Base-by-base conservation (phyloP, 805 yeast species). In the Barnettozyma salicaria region DNA sequence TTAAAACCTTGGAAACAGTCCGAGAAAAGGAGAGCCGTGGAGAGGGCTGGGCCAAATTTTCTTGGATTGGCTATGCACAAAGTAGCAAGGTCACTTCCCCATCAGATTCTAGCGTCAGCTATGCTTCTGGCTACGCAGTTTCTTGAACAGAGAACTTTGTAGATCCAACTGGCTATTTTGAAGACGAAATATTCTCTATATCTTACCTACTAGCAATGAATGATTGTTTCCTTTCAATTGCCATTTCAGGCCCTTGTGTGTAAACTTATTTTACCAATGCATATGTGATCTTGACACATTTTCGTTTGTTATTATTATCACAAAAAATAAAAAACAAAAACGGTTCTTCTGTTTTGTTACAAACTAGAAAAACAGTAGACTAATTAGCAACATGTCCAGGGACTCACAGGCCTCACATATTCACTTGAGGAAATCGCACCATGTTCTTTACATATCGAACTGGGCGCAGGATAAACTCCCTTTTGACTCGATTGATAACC, bases 101-200 rank as follows among this genome's bases (percentile, higher is more conserved):
- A 1, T 39, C 49, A 20, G 96, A 88, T 29, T 78, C 83, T 44
- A 83, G 95, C 57, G 97, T 90, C n/a, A 83, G 95, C 41, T 90
- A 90, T 59, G 95, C 90, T 1, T 74, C 90, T 31, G 96, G 90
- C 0, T 81, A 74, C 52, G 57, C 56, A 4, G 21, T 40, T 10
- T 34, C 46, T 6, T 42, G 18, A 19, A 16, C 34, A 6, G 4
- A 9, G 7, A 7, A n/a, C 14, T 18, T 27, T 27, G 16, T 13
- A 26, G 13, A n/a, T 14, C 8, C 28, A 10, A n/a, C n/a, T n/a
- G n/a, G n/a, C n/a, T n/a, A n/a, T n/a, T n/a, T n/a, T n/a, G n/a
- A n/a, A n/a, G n/a, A n/a, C n/a, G n/a, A n/a, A n/a, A n/a, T n/a
- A n/a, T n/a, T n/a, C n/a, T n/a, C n/a, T n/a, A n/a, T n/a, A n/a